Conservation (phyloP, 257 asterid genomes). For the Solanum tacnaense region DNA sequence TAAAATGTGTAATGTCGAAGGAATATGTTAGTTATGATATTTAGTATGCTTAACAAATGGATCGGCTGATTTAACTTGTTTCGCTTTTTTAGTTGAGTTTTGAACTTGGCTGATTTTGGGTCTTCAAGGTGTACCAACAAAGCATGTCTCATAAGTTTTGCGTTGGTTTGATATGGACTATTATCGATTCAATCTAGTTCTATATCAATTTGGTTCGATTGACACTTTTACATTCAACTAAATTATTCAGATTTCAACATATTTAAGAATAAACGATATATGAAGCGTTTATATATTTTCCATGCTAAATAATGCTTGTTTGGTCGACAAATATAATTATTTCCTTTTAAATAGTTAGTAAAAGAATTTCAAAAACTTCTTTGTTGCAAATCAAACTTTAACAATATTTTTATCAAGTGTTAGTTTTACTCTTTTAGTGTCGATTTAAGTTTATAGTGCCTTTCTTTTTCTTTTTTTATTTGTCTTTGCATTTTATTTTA, state of each 20-base stretch:
- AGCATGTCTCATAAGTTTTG: no score
- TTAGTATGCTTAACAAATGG: neutral
- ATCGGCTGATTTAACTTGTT: no score
- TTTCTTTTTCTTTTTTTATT: no score
- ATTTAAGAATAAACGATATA: neutral
- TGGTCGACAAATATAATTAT: neutral
- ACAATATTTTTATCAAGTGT: neutral
- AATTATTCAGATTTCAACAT: neutral
- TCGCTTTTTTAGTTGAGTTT: no score
- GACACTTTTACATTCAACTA: no score
- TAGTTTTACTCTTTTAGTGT: neutral
- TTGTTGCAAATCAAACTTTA: neutral
- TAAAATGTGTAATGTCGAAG: no score
- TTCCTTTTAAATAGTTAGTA: neutral
- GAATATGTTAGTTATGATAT: neutral
- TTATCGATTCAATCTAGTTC: no score
- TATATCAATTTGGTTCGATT: no score
- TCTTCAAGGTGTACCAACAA: no score
- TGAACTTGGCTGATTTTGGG: no score
- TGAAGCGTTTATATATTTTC: neutral
- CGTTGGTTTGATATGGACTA: no score
- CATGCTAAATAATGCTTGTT: neutral
- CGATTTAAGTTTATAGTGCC: neutral
- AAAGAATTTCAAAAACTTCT: neutral
- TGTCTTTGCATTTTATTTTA: no score